Conservation (phyloP, 2,329 filamentous ascomycete genomes). For the Phyllosticta capitalensis region DNA sequence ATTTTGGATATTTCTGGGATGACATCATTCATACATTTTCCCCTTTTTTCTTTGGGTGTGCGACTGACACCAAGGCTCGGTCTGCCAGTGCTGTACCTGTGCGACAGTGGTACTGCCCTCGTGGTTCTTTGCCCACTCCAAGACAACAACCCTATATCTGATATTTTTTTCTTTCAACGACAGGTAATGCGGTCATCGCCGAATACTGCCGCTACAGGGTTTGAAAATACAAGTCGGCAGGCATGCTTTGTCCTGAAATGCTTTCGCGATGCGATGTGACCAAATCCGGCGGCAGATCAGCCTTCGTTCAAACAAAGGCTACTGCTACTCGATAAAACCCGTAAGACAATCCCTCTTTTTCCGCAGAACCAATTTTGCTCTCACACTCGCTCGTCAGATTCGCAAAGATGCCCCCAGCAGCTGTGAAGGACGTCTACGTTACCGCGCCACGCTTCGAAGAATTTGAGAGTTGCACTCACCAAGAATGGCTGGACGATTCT, state of each 20-base stretch:
- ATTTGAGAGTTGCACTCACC: background rate
- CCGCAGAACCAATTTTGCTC: background rate
- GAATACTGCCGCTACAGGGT: background rate
- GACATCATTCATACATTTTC: no score
- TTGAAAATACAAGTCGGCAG: background rate
- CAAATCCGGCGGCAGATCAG: background rate
- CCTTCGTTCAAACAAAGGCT: conserved; percentile 1
- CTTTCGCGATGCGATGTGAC: background rate
- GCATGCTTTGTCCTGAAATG: background rate
- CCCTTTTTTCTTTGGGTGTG: no score
- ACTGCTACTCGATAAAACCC: background rate
- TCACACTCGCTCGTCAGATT: background rate
- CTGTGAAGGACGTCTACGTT: background rate
- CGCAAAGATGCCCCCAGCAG: background rate
- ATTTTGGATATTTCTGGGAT: no score
- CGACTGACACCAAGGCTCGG: background rate
- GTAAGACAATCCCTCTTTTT: background rate
- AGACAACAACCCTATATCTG: background rate
- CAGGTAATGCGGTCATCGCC: background rate
- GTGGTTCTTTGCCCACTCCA: background rate
- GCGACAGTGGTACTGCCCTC: background rate
- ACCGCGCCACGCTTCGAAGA: conserved; percentile 1
- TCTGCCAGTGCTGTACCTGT: background rate
- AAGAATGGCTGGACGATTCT: background rate
- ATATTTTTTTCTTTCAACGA: background rate